Conservation (phyloP, 129 eudicot genomes). For the Chrysanthemum seticuspe region DNA sequence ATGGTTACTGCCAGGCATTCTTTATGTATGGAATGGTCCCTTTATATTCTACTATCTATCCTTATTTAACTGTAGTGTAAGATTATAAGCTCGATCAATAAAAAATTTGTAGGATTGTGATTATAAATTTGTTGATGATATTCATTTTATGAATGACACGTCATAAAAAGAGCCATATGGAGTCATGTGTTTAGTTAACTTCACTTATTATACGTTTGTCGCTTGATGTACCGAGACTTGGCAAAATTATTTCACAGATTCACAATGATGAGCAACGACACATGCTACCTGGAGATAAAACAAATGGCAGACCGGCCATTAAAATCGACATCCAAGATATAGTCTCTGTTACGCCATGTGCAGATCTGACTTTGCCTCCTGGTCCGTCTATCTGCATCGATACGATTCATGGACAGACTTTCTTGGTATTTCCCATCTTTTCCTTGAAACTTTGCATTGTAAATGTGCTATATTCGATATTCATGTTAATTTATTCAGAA, state of each 20-base stretch:
- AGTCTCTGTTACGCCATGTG: constrained; percentile 78
- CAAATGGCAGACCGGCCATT: constrained; percentile 39
- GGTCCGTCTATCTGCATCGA: constrained; percentile 89
- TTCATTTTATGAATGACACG: not conserved
- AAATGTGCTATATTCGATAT: not conserved
- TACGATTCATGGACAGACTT: constrained; percentile 78
- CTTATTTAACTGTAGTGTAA: not conserved
- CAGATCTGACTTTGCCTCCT: constrained; percentile 92
- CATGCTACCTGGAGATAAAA: constrained; percentile 43
- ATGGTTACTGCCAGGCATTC: not conserved
- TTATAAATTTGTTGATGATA: not conserved
- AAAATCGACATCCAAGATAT: constrained; percentile 69
- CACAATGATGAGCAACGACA: constrained; percentile 52
- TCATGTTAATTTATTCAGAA: not conserved
- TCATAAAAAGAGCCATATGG: not conserved
- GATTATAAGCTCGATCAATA: not conserved
- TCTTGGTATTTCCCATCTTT: constrained; percentile 53
- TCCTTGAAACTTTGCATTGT: not conserved
- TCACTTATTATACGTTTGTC: not conserved
- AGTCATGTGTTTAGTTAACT: not conserved
- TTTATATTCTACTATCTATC: not conserved
- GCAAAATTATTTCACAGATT: constrained; percentile 47
- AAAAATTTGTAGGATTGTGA: no score
- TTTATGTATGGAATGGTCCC: not conserved
- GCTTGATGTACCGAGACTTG: constrained; percentile 8